Evolutionary conservation across 139 green algal species (phyloP).

Genomic region (Nannochloris sp.): DNA sequence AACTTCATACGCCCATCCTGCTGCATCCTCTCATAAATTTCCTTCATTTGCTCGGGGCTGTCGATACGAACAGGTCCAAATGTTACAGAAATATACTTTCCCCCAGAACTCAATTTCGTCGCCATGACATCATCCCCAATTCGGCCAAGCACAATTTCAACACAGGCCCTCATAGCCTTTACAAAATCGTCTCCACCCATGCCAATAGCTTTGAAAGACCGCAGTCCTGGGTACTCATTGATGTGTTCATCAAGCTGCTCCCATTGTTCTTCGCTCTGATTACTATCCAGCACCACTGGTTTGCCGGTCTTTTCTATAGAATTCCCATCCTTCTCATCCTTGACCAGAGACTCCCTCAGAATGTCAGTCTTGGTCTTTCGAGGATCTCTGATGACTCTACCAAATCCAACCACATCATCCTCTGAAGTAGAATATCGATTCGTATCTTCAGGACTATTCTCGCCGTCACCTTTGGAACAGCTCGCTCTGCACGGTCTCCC

Average conservation of each 20-base stretch:
- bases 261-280: slow-evolving; percentile 30
- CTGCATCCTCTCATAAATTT: slow-evolving; percentile 16
- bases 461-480: background rate
- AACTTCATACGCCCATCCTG: slow-evolving; percentile 16
- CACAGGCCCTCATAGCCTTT: slow-evolving; percentile 15
- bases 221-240: slow-evolving; percentile 34
- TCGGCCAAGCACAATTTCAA: slow-evolving; percentile 32
- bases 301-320: slow-evolving; percentile 7
- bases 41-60: slow-evolving; percentile 27
- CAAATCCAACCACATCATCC: background rate
- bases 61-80: slow-evolving; percentile 26
- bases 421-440: background rate
- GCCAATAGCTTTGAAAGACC: slow-evolving; percentile 43
- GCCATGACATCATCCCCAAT: slow-evolving; percentile 25
- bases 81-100: slow-evolving; percentile 41
- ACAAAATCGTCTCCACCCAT: slow-evolving; percentile 33
- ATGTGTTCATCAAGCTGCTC: slow-evolving; percentile 38
- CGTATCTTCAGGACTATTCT: background rate
- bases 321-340: background rate
- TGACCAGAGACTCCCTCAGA: background rate
- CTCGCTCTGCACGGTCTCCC: too few relatives aligned
- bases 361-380: background rate
- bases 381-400: background rate
- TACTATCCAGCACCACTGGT: slow-evolving; percentile 35
- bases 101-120: slow-evolving; percentile 8